Percentiles rank a stretch among this genome's conserved stretches.
Conservation (phyloP, 164 flowering plant species). For the Vitis vinifera region ASM3070453v1 NC_081817.1:2777001-2777500, state of each 20-base stretch:
- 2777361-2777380: no score
- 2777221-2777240: conserved; percentile 42
- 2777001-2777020: no score
- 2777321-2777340: not conserved
- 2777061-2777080: no score
- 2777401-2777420: conserved; percentile 63
- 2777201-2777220: conserved; percentile 41
- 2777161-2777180: conserved; percentile 37
- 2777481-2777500: conserved; percentile 40
- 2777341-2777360: no score
- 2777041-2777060: no score
- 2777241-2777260: conserved; percentile 62
- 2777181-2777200: conserved; percentile 49
- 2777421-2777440: conserved; percentile 72
- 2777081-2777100: no score
- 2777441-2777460: conserved; percentile 55
- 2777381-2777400: conserved; percentile 36
- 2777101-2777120: no score
- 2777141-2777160: no score
- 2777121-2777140: no score
- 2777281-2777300: conserved; percentile 80
- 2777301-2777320: conserved; percentile 45
- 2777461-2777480: conserved; percentile 34
- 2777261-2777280: conserved; percentile 69
- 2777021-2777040: no score